Evolutionary conservation across 129 eudicot genomes (phyloP), one percentile per base, ranked within the genome.

Genomic region (Scalesia atractyloides): DNA sequence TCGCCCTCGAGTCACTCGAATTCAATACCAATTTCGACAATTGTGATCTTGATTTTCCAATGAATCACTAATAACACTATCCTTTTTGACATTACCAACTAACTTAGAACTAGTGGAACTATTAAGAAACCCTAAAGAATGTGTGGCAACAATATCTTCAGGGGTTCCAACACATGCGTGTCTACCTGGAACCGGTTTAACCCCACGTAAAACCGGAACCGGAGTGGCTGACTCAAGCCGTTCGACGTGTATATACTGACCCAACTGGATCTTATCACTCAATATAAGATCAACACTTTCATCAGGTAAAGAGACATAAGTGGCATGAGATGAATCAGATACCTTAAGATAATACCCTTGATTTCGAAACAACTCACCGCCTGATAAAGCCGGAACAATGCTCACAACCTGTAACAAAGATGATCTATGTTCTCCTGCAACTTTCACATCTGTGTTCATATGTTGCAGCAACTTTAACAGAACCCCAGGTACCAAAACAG

Each of bases 301-400:
- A 87, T 92, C 95, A 75, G 96, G 95, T 13, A 93, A 78, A 69
- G 98, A 87, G 0, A 93, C 96, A 74, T 93, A 93, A 43, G 96
- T 93, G 66, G 96, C 98, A 70, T 93, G 98, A 73, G 96, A 93
- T 10, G 96, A 93, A 79, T 93, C 98, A 2, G 98, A 92, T 64
- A 89, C 98, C 91, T 89, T 92, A 12, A 93, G 81, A 68, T 93
- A 93, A 79, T 89, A 89, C 73, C 98, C 98, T 87, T 87, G 88
- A 53, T 84, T 93, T 10, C 84, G 82, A 24, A 89, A 93, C 13
- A 93, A 82, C 76, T 93, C 92, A 5, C 95, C 96, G 44, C 89
- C 95, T 7, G 95, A 86, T 54, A 93, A 79, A 7, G 96, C 96
- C 48, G 97, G 98, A 15, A 93, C 98, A 76, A 93, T 89, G 84